Conservation (phyloP, 2,329 filamentous ascomycete genomes). For the Aspergillus transmontanensis region DNA sequence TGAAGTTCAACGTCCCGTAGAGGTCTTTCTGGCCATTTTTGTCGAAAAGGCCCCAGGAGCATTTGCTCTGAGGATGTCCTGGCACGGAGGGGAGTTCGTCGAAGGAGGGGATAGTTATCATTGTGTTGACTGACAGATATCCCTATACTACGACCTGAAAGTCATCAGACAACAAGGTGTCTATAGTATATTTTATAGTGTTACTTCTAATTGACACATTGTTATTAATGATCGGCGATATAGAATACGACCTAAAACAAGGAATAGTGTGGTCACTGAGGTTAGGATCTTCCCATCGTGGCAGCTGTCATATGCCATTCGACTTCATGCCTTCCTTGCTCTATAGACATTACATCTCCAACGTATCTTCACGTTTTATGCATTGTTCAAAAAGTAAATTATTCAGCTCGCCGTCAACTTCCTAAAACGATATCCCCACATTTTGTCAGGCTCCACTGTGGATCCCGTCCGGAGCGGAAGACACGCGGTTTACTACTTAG, state of each 20-base stretch:
- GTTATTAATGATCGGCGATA: background rate
- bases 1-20: constrained; percentile 48
- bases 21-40: constrained; percentile 46
- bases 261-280: background rate
- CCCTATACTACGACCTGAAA: too few species aligned
- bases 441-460: background rate
- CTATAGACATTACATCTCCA: too few species aligned
- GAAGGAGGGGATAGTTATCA: constrained; percentile 34
- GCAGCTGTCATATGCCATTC: background rate
- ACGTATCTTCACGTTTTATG: too few species aligned
- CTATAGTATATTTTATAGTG: too few species aligned
- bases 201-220: too few species aligned
- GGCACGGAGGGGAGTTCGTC: constrained; percentile 44
- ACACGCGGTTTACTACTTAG: too few species aligned
- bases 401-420: background rate
- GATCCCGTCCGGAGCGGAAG: background rate
- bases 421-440: background rate
- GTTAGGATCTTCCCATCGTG: background rate
- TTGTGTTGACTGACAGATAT: background rate
- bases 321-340: background rate
- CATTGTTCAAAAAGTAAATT: background rate
- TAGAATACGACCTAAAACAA: background rate
- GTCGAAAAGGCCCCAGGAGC: constrained; percentile 46
- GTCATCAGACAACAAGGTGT: too few species aligned
- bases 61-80: constrained; percentile 43